Percentiles rank a stretch among this genome's conserved stretches.
Conservation (phyloP, 2,329 filamentous ascomycete genomes). For the Arthrobotrys sinensis region DNA sequence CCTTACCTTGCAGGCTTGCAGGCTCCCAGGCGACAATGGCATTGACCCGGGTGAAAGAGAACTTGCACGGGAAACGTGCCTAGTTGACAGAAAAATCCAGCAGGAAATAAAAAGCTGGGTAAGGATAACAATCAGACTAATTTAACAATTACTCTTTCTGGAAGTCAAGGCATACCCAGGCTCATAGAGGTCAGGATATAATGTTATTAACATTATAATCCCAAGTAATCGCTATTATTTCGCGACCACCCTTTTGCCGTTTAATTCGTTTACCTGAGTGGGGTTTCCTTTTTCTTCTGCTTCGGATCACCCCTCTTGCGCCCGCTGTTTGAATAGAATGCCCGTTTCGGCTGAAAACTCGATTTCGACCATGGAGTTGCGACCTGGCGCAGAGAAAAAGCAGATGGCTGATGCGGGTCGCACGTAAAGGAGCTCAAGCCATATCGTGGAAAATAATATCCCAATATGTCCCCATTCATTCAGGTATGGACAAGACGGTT, state of each 20-base stretch:
- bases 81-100: constrained; percentile 32
- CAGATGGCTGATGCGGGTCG: constrained; percentile 25
- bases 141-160: constrained; percentile 60
- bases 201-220: constrained; percentile 59
- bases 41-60: constrained; percentile 51
- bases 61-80: constrained; percentile 42
- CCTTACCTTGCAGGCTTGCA: constrained; percentile 35
- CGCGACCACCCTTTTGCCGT: constrained; percentile 55
- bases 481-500: constrained; percentile 21
- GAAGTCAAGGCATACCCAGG: constrained; percentile 56
- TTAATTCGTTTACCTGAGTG: constrained; percentile 51
- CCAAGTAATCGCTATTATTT: constrained; percentile 58
- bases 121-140: constrained; percentile 59
- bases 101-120: constrained; percentile 47
- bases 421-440: constrained; percentile 40
- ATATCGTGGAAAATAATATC: constrained; percentile 22
- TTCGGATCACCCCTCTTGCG: constrained; percentile 50
- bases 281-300: constrained; percentile 44
- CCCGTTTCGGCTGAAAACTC: constrained; percentile 55
- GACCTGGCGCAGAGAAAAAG: constrained; percentile 17
- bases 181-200: constrained; percentile 44
- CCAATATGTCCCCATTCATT: constrained; percentile 23
- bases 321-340: constrained; percentile 45
- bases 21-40: constrained; percentile 44
- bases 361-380: constrained; percentile 35